These are phyloP conservation scores for Penicillium crustosum DNA, from an alignment of 2,329 filamentous ascomycete genomes.

Conservation along the genomic window DNA sequence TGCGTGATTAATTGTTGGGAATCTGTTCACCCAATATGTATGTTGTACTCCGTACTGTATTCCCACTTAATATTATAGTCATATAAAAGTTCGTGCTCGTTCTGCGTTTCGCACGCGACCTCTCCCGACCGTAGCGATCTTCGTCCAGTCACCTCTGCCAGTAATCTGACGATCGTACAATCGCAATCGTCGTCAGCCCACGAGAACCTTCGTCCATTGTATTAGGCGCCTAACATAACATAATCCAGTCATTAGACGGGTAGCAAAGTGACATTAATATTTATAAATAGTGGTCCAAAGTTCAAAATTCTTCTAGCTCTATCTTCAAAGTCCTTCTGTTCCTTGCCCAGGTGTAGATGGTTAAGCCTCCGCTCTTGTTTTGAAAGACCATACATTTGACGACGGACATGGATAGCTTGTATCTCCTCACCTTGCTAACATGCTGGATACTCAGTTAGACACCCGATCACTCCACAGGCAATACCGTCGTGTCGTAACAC, in stretches of 20 bases:
- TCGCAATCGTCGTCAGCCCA: too few species aligned
- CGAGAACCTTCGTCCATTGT: background rate
- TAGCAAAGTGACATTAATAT: background rate
- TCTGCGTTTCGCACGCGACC: background rate
- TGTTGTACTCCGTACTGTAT: too few species aligned
- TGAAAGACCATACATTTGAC: background rate
- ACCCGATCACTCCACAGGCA: background rate
- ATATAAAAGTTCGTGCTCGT: background rate
- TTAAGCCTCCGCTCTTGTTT: background rate
- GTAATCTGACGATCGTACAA: slow-evolving; percentile 3
- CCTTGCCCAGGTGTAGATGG: background rate
- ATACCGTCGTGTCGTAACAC: too few species aligned
- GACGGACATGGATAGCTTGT: background rate
- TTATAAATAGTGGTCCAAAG: background rate
- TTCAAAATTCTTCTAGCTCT: background rate
- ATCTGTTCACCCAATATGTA: too few species aligned
- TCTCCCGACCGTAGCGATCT: background rate
- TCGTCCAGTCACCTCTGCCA: background rate
- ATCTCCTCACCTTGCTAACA: background rate
- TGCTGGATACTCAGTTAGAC: background rate
- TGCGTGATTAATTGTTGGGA: background rate
- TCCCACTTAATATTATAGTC: background rate
- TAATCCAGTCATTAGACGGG: too few species aligned
- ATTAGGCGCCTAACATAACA: too few species aligned
- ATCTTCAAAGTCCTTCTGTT: background rate